Evolutionary conservation across 2,329 filamentous ascomycete species (phyloP).

Genomic region (Myriangium duriaei): DNA sequence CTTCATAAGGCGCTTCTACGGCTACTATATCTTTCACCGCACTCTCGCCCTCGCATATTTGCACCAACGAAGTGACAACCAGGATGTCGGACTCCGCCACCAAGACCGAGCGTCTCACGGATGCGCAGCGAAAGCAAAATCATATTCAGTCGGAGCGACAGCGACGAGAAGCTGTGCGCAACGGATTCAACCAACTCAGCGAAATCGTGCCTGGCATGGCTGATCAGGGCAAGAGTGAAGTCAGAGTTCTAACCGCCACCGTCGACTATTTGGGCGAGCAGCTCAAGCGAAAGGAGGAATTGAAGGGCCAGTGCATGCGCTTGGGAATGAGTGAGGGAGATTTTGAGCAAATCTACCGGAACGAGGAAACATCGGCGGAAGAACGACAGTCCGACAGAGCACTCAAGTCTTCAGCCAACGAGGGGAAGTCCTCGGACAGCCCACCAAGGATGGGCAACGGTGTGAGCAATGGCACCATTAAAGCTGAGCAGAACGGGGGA

Average conservation of each 20-base stretch:
- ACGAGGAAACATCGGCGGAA: conserved; percentile 9
- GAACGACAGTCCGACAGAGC: conserved; percentile 8
- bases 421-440: conserved; percentile 3
- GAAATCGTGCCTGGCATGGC: conserved; percentile 69
- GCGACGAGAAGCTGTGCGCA: conserved; percentile 61
- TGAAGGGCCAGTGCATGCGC: conserved; percentile 24
- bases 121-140: conserved; percentile 61
- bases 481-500: conserved; percentile 1
- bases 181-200: conserved; percentile 71
- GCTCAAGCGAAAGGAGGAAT: conserved; percentile 23
- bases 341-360: conserved; percentile 15
- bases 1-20: too few species aligned
- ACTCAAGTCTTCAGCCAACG: conserved; percentile 1
- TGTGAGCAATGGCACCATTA: conserved; percentile 1
- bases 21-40: too few species aligned
- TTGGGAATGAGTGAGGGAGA: conserved; percentile 15
- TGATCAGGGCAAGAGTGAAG: conserved; percentile 75
- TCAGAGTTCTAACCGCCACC: conserved; percentile 56
- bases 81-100: conserved; percentile 13
- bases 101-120: conserved; percentile 53
- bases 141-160: conserved; percentile 59
- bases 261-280: conserved; percentile 32
- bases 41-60: too few species aligned
- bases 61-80: too few species aligned
- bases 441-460: neutral